A percentile compares a stretch with the other conserved stretches of the same genome.
Conservation (phyloP, 306 rosid genomes). For the Prunus dulcis region DNA sequence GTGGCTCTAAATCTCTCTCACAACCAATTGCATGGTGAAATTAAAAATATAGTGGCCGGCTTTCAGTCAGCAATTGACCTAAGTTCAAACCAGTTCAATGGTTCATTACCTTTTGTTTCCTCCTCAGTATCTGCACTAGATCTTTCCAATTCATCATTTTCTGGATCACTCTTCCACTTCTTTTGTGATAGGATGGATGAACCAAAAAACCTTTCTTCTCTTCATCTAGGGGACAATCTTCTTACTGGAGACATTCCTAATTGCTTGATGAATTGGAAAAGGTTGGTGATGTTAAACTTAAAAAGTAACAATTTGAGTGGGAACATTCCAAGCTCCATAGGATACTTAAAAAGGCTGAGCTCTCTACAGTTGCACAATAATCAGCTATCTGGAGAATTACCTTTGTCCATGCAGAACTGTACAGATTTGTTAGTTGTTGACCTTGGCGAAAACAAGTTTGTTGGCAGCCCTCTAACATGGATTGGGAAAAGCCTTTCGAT, state of each 20-base stretch:
- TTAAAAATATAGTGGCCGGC: not conserved
- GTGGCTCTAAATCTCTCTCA: slow-evolving; percentile 2
- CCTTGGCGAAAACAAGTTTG: not conserved
- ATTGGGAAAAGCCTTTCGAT: not conserved
- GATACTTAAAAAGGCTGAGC: not conserved
- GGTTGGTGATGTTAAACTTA: not conserved
- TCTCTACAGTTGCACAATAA: slow-evolving; percentile 20
- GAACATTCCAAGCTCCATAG: slow-evolving; percentile 39
- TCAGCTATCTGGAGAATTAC: slow-evolving; percentile 17
- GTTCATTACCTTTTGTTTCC: slow-evolving; percentile 4
- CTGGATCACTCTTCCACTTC: slow-evolving; percentile 8
- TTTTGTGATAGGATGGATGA: not conserved
- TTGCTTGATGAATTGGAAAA: slow-evolving; percentile 16
- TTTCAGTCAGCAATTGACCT: not conserved
- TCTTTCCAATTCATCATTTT: slow-evolving; percentile 9
- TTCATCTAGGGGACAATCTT: slow-evolving; percentile 7
- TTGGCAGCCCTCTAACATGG: slow-evolving; percentile 19
- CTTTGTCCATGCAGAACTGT: not conserved
- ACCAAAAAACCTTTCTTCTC: not conserved
- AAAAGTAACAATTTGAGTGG: slow-evolving; percentile 32
- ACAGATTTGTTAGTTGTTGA: not conserved
- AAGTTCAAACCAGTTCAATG: not conserved
- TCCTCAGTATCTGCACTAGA: not conserved
- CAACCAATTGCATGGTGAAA: slow-evolving; percentile 30
- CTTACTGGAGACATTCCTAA: slow-evolving; percentile 26